Conservation (phyloP, 1,139 yeast genomes). For the Zygosaccharomyces sapae region DNA sequence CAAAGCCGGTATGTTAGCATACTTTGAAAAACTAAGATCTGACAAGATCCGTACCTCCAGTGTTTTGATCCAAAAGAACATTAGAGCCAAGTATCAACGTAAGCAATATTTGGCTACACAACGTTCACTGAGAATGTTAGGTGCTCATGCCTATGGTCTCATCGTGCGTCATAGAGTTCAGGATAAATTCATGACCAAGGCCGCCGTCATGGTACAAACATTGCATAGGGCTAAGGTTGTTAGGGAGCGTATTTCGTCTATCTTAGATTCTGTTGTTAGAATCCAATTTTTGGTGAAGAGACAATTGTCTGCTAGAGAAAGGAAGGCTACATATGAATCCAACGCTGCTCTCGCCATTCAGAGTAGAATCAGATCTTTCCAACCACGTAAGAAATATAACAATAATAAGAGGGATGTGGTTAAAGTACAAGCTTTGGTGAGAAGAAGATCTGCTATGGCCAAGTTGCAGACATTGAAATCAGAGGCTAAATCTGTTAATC, state of each 20-base stretch:
- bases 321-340: constrained; percentile 47
- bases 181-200: constrained; percentile 53
- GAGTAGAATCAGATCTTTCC: constrained; percentile 37
- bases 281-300: constrained; percentile 74
- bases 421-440: constrained; percentile 68
- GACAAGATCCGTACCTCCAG: constrained; percentile 77
- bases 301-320: constrained; percentile 49
- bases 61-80: constrained; percentile 77
- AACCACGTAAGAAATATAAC: constrained; percentile 30
- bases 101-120: constrained; percentile 54
- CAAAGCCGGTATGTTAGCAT: constrained; percentile 94
- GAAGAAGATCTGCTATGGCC: constrained; percentile 69
- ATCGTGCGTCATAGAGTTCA: constrained; percentile 56
- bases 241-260: constrained; percentile 43
- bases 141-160: constrained; percentile 61
- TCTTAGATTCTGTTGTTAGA: constrained; percentile 51
- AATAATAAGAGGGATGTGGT: constrained; percentile 49
- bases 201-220: constrained; percentile 74
- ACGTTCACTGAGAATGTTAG: constrained; percentile 53
- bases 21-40: constrained; percentile 78
- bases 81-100: constrained; percentile 65
- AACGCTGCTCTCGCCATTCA: constrained; percentile 70
- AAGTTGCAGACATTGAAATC: constrained; percentile 61
- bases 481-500: constrained; percentile 89
- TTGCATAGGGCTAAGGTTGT: constrained; percentile 60